Percentiles rank a stretch among this genome's conserved stretches.
phyloP scores from a whole-genome alignment of 306 rosid species.

The Fragaria iinumae region DNA sequence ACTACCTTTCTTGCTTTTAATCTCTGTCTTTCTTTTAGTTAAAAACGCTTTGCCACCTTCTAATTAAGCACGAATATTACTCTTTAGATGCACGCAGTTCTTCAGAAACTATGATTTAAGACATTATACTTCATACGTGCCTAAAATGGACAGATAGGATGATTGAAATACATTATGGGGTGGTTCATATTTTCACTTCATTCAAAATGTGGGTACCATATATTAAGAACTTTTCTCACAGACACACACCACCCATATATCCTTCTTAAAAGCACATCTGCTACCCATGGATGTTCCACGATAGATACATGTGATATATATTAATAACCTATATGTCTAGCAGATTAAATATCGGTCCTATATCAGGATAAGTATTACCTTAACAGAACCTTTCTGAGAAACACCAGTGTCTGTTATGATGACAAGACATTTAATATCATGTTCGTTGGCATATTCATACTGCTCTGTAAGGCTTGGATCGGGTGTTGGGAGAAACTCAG shows the following conservation, averaged over 20 bases:
- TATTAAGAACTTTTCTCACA: background rate
- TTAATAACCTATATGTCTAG: background rate
- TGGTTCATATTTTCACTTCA: background rate
- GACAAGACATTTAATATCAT: conserved; percentile 84
- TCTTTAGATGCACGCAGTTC: background rate
- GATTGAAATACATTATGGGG: background rate
- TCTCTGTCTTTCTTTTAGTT: no score
- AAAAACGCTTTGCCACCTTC: no score
- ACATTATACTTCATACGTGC: background rate
- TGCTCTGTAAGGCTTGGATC: conserved; percentile 98
- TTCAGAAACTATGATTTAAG: background rate
- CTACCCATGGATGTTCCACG: background rate
- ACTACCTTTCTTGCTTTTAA: background rate
- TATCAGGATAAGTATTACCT: conserved; percentile 38
- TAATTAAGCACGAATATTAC: background rate
- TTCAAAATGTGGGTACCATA: background rate
- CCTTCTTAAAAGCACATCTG: background rate
- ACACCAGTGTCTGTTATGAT: conserved; percentile 71
- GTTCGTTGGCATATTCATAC: conserved; percentile 92
- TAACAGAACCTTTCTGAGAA: conserved; percentile 56
- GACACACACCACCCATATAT: background rate
- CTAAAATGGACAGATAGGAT: background rate
- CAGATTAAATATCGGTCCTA: background rate
- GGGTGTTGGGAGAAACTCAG: conserved; percentile 71
- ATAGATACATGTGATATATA: background rate